A percentile compares a stretch with the other conserved stretches of the same genome.
Evolutionary conservation across 768 basidiomycete genomes (phyloP).

Genomic region (Macrolepiota albuminosa): DNA sequence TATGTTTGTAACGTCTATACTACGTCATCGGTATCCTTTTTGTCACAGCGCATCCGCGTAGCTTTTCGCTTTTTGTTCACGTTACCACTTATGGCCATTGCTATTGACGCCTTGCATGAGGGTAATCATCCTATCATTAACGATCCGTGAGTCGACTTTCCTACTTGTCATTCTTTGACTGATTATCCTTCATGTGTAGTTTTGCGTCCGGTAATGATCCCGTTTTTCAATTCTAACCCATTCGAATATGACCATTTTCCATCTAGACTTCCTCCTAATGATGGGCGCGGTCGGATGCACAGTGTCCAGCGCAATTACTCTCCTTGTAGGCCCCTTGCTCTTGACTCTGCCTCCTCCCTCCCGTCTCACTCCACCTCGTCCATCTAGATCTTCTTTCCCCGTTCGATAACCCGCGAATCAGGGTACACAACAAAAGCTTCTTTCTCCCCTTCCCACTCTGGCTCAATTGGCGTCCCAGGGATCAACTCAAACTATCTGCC

Average conservation of each 20-base stretch:
- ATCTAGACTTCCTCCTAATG: conserved; percentile 64
- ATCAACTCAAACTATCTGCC: neutral
- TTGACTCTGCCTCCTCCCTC: neutral
- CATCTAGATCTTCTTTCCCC: conserved; percentile 71
- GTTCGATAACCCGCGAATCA: conserved; percentile 59
- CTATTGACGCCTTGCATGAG: conserved; percentile 53
- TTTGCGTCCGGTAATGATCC: conserved; percentile 54
- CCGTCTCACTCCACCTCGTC: neutral
- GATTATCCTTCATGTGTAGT: conserved; percentile 23
- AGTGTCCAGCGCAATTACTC: conserved; percentile 74
- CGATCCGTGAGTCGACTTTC: conserved; percentile 44
- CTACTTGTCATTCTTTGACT: neutral
- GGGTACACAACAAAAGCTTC: conserved; percentile 50
- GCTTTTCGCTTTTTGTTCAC: conserved; percentile 74
- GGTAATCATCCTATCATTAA: conserved; percentile 40
- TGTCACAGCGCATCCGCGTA: conserved; percentile 57
- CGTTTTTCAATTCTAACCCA: neutral
- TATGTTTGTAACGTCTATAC: neutral
- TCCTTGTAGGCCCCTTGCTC: conserved; percentile 49
- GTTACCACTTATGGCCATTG: conserved; percentile 62
- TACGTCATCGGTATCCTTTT: neutral
- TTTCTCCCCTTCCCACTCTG: conserved; percentile 24
- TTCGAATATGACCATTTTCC: neutral
- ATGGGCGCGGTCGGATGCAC: conserved; percentile 71
- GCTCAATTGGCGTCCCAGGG: neutral